phyloP scores from a whole-genome alignment of 1,284 basidiomycete genomes.

The Cutaneotrichosporon curvatum region DNA sequence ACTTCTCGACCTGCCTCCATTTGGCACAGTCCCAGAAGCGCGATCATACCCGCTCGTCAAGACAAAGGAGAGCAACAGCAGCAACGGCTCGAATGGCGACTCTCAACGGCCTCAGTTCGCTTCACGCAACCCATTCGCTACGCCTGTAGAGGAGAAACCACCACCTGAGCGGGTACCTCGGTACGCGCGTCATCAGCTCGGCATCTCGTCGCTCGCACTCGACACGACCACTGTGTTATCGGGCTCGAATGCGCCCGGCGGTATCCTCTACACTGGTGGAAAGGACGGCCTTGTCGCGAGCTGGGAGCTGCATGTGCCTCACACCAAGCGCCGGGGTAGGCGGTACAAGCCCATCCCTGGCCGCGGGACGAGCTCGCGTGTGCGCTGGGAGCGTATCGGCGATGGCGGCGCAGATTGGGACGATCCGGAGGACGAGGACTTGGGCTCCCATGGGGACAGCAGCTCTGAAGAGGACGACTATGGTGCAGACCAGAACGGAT shows the following conservation, averaged over 20 bases:
- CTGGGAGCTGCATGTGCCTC: slow-evolving; percentile 78
- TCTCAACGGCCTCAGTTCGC: slow-evolving; percentile 10
- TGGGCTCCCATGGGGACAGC: slow-evolving; percentile 1
- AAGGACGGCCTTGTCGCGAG: slow-evolving; percentile 84
- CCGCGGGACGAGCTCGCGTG: slow-evolving; percentile 18
- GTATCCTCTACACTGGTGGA: slow-evolving; percentile 89
- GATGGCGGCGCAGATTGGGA: slow-evolving; percentile 54
- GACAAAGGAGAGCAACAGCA: slow-evolving; percentile 34
- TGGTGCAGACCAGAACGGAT: neutral
- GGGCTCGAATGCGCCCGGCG: slow-evolving; percentile 61
- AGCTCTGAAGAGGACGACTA: slow-evolving; percentile 55
- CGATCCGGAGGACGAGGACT: slow-evolving; percentile 51
- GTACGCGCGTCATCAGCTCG: slow-evolving; percentile 80
- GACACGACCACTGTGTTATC: slow-evolving; percentile 72
- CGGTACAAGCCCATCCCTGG: slow-evolving; percentile 41
- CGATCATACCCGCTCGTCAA: slow-evolving; percentile 60
- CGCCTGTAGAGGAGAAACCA: neutral
- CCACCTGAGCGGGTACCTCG: neutral
- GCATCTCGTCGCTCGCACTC: slow-evolving; percentile 74
- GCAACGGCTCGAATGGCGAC: slow-evolving; percentile 16
- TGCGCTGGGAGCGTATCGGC: slow-evolving; percentile 39
- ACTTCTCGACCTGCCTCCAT: slow-evolving; percentile 63
- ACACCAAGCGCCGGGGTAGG: slow-evolving; percentile 47
- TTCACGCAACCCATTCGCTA: slow-evolving; percentile 28
- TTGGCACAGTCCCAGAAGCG: slow-evolving; percentile 50